Base-by-base conservation (phyloP, 2,329 filamentous ascomycete genomes). In the Xenosphaeropsis pyriputrescens region DNA sequence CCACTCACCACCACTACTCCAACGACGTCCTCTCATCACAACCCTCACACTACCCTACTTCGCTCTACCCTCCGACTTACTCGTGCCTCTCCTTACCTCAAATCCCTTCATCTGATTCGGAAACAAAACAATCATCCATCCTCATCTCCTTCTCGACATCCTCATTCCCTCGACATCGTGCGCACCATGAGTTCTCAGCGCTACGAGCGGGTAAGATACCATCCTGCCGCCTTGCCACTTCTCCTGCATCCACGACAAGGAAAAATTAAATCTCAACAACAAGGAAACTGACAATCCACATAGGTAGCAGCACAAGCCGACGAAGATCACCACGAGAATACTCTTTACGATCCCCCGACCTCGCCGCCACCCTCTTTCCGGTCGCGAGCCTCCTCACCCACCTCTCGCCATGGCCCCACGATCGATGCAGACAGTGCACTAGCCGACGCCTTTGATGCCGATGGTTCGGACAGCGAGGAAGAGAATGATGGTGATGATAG, bases 391-490 rank as follows among this genome's bases (percentile, higher is more conserved):
- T 85, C 85, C 2, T 88, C 83, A 29, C 71, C 67, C 50, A 57
- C 51, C 7, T 64, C 67, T 37, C 61, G 66, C 44, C 58, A 67
- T 41, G 65, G 71, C 30, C 57, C 64, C 40, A 54, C 57, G 39
- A 62, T 59, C 47, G 43, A 72, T 41, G 80, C 85, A 43, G 78
- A 94, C 50, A 70, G 81, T 43, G 79, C 84, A n/a, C 71, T 98
- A 12, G 85, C 84, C 49, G 89, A 96, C 55, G 86, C 91, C 1
- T 98, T 98, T 57, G 89, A 85, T 55, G 75, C 81, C 52, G 82
- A 81, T 47, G 81, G 79, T 44, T 84, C 80, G 43, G 80, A 81
- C 45, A 78, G 69, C 39, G 74, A 76, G 43, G 65, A 78, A 53
- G 81, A 82, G 39, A 70, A 84, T 50, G 79, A 81, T 41, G 67